Base-by-base conservation (phyloP, 2,329 filamentous ascomycete species). In the Penicillium crustosum region DNA sequence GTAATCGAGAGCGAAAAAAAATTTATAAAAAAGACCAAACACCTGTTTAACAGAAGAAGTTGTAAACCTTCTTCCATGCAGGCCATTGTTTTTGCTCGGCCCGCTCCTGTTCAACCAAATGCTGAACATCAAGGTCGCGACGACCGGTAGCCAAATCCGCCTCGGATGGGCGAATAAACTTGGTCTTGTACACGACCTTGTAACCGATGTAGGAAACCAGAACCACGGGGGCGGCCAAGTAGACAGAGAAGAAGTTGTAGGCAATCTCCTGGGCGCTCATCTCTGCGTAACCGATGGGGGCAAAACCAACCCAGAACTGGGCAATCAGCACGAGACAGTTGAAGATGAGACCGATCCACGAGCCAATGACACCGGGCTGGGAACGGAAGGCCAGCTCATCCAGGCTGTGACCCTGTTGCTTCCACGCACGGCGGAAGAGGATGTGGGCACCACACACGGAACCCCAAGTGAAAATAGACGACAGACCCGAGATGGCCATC, bases 371-470 rank as follows among this genome's bases (percentile, higher is more conserved):
- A 59, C 93, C 93, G 5, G 89, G 84, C 70, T 95, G 90, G 0
- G 90, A 90, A 36, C 78, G 81, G 79, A 94, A 97, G 7, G 93
- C 89, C 6, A 97, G 82, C 66, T 96, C 90, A 55, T 86, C 80
- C 36, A 93, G 78, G n/a, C 79, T 81, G 71, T 88, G 88, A 44
- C 89, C 89, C 60, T 87, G 84, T 13, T 77, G 70, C 44, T 79
- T 81, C 91, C 91, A 96, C n/a, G 87, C 90, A 27, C 78, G 78
- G 62, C 93, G 90, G 83, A 97, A 97, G 55, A 92, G 91, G 70
- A 97, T 95, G 75, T 97, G 93, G 25, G 89, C 85, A n/a, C 95
- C 78, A 74, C 91, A 96, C 73, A 96, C 93, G 63, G 89, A 88
- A 36, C 84, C 86, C 89, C 89, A 93, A 27, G 89, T 88, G 75